Evolutionary conservation across 768 basidiomycete species (phyloP).

Genomic region (Tricholoma sp.): DNA sequence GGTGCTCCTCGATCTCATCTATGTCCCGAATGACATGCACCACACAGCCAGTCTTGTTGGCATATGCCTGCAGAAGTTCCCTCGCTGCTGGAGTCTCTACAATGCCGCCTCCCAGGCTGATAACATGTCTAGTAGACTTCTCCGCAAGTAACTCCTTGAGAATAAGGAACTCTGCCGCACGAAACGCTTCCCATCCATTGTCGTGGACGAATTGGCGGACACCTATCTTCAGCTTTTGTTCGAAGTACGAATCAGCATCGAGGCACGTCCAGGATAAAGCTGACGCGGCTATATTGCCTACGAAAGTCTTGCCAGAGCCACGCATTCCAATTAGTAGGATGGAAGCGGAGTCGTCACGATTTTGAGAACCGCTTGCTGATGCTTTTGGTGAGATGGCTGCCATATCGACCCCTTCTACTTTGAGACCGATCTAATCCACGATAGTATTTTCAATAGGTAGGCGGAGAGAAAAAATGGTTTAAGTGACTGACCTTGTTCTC

Average conservation of each 20-base stretch:
- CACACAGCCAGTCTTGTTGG: conserved; percentile 58
- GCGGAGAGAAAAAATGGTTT: not conserved
- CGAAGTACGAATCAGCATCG: conserved; percentile 84
- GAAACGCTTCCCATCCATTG: conserved; percentile 88
- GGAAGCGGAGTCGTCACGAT: conserved; percentile 11
- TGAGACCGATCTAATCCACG: conserved; percentile 70
- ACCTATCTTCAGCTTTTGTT: conserved; percentile 50
- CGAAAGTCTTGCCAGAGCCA: conserved; percentile 90
- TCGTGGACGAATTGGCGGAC: conserved; percentile 76
- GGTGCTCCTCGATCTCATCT: conserved; percentile 76
- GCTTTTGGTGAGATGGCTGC: conserved; percentile 33
- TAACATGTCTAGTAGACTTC: conserved; percentile 56
- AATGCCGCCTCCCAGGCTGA: conserved; percentile 92
- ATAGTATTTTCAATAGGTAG: not conserved
- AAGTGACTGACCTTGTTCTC: conserved; percentile 71
- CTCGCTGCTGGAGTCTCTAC: conserved; percentile 82
- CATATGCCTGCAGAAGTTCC: conserved; percentile 64
- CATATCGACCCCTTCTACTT: conserved; percentile 82
- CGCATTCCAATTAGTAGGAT: conserved; percentile 63
- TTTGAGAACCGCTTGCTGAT: conserved; percentile 35
- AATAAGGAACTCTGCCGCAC: conserved; percentile 66
- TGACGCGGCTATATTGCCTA: conserved; percentile 73
- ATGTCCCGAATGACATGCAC: conserved; percentile 81
- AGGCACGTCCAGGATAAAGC: conserved; percentile 66
- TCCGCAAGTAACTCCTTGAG: conserved; percentile 64